These are phyloP conservation scores for Saksenaea oblongispora DNA, from an alignment of 371 early-diverging fungal species.

Conservation along the genomic window DNA sequence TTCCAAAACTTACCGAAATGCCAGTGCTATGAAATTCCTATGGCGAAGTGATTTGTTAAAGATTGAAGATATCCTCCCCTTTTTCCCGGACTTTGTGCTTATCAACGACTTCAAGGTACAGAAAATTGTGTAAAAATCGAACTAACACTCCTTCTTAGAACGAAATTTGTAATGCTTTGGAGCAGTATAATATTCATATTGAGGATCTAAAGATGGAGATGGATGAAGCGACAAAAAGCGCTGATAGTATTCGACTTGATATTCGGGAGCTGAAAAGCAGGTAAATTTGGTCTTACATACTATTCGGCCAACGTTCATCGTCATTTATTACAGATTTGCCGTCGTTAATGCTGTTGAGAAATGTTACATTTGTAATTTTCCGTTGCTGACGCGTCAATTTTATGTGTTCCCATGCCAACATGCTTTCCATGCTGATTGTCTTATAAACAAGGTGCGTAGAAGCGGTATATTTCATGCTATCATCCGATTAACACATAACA, in stretches of 20 bases:
- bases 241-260: not conserved
- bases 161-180: slow-evolving; percentile 77
- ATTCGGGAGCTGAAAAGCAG: not conserved
- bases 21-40: slow-evolving; percentile 79
- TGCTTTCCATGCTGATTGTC: slow-evolving; percentile 86
- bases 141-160: slow-evolving; percentile 26
- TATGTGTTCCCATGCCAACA: slow-evolving; percentile 94
- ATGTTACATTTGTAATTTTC: slow-evolving; percentile 74
- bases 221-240: slow-evolving; percentile 78
- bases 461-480: not conserved
- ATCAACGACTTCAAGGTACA: slow-evolving; percentile 90
- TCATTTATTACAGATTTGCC: slow-evolving; percentile 61
- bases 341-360: slow-evolving; percentile 71
- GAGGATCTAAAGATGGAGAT: slow-evolving; percentile 75
- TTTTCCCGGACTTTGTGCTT: slow-evolving; percentile 90
- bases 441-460: slow-evolving; percentile 33
- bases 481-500: slow-evolving; percentile 8
- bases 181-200: slow-evolving; percentile 79
- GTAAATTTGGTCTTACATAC: not conserved
- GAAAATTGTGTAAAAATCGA: not conserved
- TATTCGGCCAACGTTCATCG: not conserved
- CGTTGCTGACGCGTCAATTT: slow-evolving; percentile 81
- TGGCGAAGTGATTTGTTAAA: slow-evolving; percentile 78
- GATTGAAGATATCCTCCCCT: slow-evolving; percentile 91
- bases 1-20: not conserved